Evolutionary conservation across 2,329 filamentous ascomycete genomes (phyloP).

Genomic region (Fusarium citri): DNA sequence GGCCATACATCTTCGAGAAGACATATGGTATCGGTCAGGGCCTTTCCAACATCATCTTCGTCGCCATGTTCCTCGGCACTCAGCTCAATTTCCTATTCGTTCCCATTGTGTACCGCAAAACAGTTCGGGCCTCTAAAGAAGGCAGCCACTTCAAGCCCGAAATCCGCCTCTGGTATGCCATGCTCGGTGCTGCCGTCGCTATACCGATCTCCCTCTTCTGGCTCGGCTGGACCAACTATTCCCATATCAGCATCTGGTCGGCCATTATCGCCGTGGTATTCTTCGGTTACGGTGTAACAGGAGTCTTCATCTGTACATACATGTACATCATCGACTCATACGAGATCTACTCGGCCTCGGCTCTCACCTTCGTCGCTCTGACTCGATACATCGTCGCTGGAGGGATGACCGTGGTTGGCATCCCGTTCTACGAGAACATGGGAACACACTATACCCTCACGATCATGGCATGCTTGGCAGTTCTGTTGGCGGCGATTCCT

Average conservation of each 20-base stretch:
- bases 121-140: constrained; percentile 42
- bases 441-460: constrained; percentile 51
- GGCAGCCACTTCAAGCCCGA: constrained; percentile 50
- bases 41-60: constrained; percentile 57
- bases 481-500: constrained; percentile 47
- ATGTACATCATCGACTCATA: constrained; percentile 54
- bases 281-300: constrained; percentile 58
- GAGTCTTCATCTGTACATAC: constrained; percentile 47
- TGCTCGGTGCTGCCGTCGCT: constrained; percentile 55
- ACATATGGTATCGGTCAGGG: constrained; percentile 57
- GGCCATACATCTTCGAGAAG: constrained; percentile 60
- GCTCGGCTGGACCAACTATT: constrained; percentile 61
- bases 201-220: constrained; percentile 62
- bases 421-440: constrained; percentile 51
- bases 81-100: constrained; percentile 50
- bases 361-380: constrained; percentile 49
- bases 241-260: constrained; percentile 58
- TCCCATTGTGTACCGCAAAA: constrained; percentile 51
- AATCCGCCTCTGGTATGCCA: constrained; percentile 56
- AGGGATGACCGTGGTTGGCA: constrained; percentile 51
- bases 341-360: constrained; percentile 50
- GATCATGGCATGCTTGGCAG: constrained; percentile 48
- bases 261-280: constrained; percentile 56
- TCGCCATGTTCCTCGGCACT: constrained; percentile 57
- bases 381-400: constrained; percentile 49